These are phyloP conservation scores for Tarenaya hassleriana DNA, from an alignment of 345 rosid species.

Conservation along the genomic window DNA sequence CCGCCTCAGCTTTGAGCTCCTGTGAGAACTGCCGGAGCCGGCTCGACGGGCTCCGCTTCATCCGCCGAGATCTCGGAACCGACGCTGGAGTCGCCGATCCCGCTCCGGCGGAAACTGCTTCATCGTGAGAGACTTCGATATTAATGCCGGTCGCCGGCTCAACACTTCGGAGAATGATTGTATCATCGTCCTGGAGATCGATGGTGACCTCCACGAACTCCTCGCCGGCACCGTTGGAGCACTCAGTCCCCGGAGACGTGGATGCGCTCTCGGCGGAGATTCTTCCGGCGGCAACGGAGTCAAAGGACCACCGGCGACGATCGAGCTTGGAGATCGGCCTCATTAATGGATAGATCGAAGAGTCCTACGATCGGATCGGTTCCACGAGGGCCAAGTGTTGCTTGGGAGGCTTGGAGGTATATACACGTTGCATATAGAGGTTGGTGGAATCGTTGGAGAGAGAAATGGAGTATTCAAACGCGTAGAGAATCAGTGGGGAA, in stretches of 20 bases:
- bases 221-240: constrained; percentile 42
- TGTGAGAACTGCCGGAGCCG: constrained; percentile 71
- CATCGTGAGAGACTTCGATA: constrained; percentile 33
- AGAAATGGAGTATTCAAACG: constrained; percentile 24
- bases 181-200: constrained; percentile 88
- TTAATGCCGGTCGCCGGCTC: constrained; percentile 68
- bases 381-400: background rate
- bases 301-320: constrained; percentile 92
- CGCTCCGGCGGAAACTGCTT: constrained; percentile 23
- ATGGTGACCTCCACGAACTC: constrained; percentile 93
- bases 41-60: constrained; percentile 60
- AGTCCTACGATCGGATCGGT: background rate
- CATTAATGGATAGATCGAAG: constrained; percentile 30
- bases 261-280: constrained; percentile 32
- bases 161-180: constrained; percentile 81
- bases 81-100: constrained; percentile 37
- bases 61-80: constrained; percentile 61
- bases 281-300: constrained; percentile 50
- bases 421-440: constrained; percentile 24
- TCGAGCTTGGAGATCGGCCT: constrained; percentile 45
- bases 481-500: constrained; percentile 31
- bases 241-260: constrained; percentile 50
- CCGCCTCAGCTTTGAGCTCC: constrained; percentile 92
- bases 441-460: constrained; percentile 18
- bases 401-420: constrained; percentile 4